These are phyloP conservation scores for Penicillium hesseltinei DNA, from an alignment of 2,329 filamentous ascomycete genomes.

Conservation along the genomic window DNA sequence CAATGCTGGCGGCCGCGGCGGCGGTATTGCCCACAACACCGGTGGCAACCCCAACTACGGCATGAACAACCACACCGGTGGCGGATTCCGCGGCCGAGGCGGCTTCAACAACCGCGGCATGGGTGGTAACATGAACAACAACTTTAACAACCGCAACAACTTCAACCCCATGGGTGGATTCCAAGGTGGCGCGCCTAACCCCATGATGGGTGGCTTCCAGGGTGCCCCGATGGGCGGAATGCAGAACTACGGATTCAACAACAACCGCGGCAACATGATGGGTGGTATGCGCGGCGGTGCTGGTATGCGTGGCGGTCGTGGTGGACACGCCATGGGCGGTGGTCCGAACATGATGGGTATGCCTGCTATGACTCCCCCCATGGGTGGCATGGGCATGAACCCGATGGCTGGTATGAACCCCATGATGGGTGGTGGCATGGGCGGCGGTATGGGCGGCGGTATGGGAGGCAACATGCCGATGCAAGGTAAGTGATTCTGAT, in stretches of 20 bases:
- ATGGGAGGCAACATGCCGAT: slow-evolving; percentile 50
- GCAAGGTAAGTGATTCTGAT: slow-evolving; percentile 43
- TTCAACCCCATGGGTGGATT: slow-evolving; percentile 49
- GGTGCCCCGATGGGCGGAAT: slow-evolving; percentile 51
- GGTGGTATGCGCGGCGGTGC: slow-evolving; percentile 53
- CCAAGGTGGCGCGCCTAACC: slow-evolving; percentile 44
- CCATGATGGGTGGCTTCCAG: slow-evolving; percentile 47
- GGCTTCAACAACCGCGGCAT: slow-evolving; percentile 52
- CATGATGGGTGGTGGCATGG: slow-evolving; percentile 48
- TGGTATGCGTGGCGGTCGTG: slow-evolving; percentile 57
- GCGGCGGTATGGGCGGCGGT: slow-evolving; percentile 32
- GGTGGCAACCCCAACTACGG: slow-evolving; percentile 43
- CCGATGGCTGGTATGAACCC: slow-evolving; percentile 59
- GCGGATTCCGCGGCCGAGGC: slow-evolving; percentile 51
- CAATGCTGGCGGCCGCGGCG: slow-evolving; percentile 58
- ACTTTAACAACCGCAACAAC: slow-evolving; percentile 25
- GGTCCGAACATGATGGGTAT: slow-evolving; percentile 49
- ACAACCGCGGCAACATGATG: slow-evolving; percentile 57
- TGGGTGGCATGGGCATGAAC: slow-evolving; percentile 45
- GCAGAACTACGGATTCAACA: slow-evolving; percentile 50
- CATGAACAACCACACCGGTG: neutral
- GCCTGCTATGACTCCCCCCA: slow-evolving; percentile 48
- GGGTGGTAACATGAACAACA: slow-evolving; percentile 22
- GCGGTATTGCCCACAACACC: slow-evolving; percentile 40
- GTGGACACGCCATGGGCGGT: slow-evolving; percentile 56